These are phyloP conservation scores for Trichoderma harzianum DNA, from an alignment of 2,329 filamentous ascomycete genomes.

Conservation along the genomic window DNA sequence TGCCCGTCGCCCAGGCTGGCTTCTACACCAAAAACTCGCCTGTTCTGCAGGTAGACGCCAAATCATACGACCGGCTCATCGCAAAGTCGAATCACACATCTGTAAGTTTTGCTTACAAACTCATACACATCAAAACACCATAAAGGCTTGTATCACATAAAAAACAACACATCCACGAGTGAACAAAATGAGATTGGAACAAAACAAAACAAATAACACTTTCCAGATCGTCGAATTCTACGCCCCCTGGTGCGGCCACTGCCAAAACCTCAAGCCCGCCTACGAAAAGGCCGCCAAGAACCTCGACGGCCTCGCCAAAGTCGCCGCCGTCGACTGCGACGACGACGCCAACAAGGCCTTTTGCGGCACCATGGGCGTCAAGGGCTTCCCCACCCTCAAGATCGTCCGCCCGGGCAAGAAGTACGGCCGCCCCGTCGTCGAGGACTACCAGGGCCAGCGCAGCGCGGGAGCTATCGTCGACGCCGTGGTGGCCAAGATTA, in stretches of 20 bases:
- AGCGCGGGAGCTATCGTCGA: constrained; percentile 85
- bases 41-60: constrained; percentile 76
- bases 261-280: constrained; percentile 89
- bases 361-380: constrained; percentile 79
- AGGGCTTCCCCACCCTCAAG: constrained; percentile 96
- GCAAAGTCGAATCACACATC: constrained; percentile 87
- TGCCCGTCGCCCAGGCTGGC: constrained; percentile 64
- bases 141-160: not conserved
- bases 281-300: constrained; percentile 92
- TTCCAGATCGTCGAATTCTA: constrained; percentile 76
- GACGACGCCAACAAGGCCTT: constrained; percentile 87
- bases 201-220: not conserved
- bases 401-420: constrained; percentile 85
- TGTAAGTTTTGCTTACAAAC: constrained; percentile 50
- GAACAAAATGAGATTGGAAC: not conserved
- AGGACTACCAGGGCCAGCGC: constrained; percentile 85
- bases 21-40: constrained; percentile 85
- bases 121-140: not conserved
- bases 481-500: constrained; percentile 80
- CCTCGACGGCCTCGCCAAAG: constrained; percentile 87
- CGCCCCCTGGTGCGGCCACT: constrained; percentile 96
- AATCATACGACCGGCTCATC: constrained; percentile 78
- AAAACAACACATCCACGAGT: not conserved
- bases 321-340: constrained; percentile 93
- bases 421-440: constrained; percentile 69